Base-by-base conservation (phyloP, 495 filamentous ascomycete genomes). In the Monascus purpureus region DNA sequence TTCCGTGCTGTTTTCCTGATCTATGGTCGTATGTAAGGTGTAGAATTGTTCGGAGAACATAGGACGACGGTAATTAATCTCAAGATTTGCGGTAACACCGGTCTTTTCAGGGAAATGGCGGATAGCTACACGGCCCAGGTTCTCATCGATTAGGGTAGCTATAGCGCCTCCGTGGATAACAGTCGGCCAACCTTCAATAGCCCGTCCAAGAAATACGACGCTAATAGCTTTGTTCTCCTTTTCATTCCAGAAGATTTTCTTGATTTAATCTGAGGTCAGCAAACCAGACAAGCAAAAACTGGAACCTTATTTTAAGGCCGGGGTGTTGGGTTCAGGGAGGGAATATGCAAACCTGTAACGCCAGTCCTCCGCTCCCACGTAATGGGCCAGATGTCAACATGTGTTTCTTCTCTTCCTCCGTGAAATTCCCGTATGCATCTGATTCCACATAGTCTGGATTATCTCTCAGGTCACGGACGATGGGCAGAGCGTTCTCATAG, bases 91-190 rank as follows among this genome's bases (percentile, higher is more conserved):
- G 14, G 77, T 82, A 27, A 81, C 63, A 1, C 68, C 75, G 14
- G 62, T 63, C 3, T 47, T 43, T 8, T 41, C 48, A 6, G 59
- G 61, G 28, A 65, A 44, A 31, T 52, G 40, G 31, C 51, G 50
- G 31, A 65, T 47, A 4, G 59, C 61, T 14, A 53, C 47, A 9
- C 59, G 57, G 25, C 55, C 59, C 13, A 65, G 40, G 25, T 55
- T 50, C 41, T 92, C 82, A 48, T 83, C 78, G 19, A 87, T 50
- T 6, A 85, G 45, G 0, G 78, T 85, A 3, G 73, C 81, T 23
- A 83, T 61, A 2, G 66, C 62, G 12, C 83, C 83, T 12, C 83
- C 83, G 54, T 92, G 83, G 31, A 78, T 72, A 13, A 84, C 58
- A 2, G 68, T 69, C n/a, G 80, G 81, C 78, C 79, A 87, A 2